These are phyloP conservation scores for Globisporangium alternatum DNA, from an alignment of 352 stramenopile species.

Conservation along the genomic window DNA sequence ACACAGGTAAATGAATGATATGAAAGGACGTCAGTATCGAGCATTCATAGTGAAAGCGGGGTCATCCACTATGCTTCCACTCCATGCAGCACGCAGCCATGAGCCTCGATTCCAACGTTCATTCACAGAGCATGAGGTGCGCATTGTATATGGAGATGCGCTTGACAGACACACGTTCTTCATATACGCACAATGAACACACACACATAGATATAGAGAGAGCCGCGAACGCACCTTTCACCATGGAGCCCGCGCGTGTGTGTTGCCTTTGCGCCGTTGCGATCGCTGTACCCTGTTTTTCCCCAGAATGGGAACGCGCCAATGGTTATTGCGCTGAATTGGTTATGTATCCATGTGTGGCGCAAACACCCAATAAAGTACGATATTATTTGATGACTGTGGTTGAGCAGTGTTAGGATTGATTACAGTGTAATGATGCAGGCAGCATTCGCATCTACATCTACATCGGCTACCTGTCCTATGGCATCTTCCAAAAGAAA, in stretches of 20 bases:
- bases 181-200: background rate
- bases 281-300: background rate
- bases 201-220: slow-evolving; percentile 3
- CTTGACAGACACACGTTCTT: background rate
- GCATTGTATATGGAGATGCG: background rate
- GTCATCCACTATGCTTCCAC: too few relatives aligned
- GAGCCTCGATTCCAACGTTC: too few relatives aligned
- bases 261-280: background rate
- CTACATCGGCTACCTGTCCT: too few relatives aligned
- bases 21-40: background rate
- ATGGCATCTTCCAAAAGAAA: too few relatives aligned
- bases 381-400: background rate
- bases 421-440: too few relatives aligned
- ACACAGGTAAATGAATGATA: background rate
- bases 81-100: background rate
- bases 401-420: too few relatives aligned
- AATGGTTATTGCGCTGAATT: background rate
- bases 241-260: background rate
- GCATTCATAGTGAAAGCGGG: background rate
- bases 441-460: too few relatives aligned
- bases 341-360: background rate
- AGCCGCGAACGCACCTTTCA: slow-evolving; percentile 7
- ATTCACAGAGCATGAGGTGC: background rate
- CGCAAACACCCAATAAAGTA: background rate
- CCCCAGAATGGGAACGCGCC: background rate